phyloP scores from a whole-genome alignment of 257 asterid genomes.

The Petrea volubilis region DNA sequence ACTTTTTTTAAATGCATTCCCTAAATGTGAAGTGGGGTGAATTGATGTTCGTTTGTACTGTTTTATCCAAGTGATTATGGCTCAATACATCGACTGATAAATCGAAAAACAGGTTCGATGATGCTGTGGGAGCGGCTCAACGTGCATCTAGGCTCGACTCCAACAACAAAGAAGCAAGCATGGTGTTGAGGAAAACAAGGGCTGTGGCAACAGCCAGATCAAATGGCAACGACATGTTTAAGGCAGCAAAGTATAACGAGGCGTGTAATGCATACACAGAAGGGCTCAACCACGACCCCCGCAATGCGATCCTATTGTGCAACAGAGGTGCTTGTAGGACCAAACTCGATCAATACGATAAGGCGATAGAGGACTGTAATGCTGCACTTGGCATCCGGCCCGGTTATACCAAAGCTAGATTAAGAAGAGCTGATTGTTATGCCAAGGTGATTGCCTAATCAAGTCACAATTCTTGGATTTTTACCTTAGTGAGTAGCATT shows the following conservation, averaged over 20 bases:
- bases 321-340: slow-evolving; percentile 75
- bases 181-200: slow-evolving; percentile 44
- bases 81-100: background rate
- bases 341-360: slow-evolving; percentile 60
- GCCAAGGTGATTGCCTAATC: slow-evolving; percentile 48
- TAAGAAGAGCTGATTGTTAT: slow-evolving; percentile 68
- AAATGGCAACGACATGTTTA: slow-evolving; percentile 68
- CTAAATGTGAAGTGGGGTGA: background rate
- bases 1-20: background rate
- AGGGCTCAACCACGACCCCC: slow-evolving; percentile 67
- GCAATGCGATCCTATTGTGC: slow-evolving; percentile 60
- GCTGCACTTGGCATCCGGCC: slow-evolving; percentile 60
- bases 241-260: slow-evolving; percentile 48
- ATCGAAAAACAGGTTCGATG: slow-evolving; percentile 49
- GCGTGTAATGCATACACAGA: slow-evolving; percentile 68
- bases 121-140: slow-evolving; percentile 62
- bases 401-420: slow-evolving; percentile 62
- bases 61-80: background rate
- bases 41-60: background rate
- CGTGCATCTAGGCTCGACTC: slow-evolving; percentile 57
- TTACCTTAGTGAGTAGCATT: background rate
- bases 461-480: background rate
- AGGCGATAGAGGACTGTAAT: slow-evolving; percentile 71
- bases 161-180: slow-evolving; percentile 62
- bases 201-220: slow-evolving; percentile 60